Evolutionary conservation across 129 eudicot species (phyloP), one percentile per base, ranked within the genome.

Genomic region (Flaveria sonorensis): DNA sequence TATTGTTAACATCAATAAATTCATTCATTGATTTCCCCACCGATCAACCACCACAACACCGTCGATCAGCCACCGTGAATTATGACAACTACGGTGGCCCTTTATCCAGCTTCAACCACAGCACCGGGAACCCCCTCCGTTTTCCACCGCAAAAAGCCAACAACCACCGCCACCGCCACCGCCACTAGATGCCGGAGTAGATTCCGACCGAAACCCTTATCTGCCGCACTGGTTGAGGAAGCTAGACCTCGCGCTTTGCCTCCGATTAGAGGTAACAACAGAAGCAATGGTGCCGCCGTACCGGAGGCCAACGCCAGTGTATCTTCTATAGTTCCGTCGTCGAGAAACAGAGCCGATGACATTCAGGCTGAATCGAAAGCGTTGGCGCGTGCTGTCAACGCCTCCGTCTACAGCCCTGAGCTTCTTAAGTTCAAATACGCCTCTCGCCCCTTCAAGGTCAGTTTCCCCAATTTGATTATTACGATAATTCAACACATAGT

Each of bases 311-410:
- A 66, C 67, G 7, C 23, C 57, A 56, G 52, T 5, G 71, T 64
- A 7, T 59, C 85, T 2, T 63, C 78, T 12, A 68, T 84, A 15
- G 20, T 73, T 70, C 57, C 83, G 63, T 32, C 81, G 6, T 15
- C 74, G 32, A 71, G 86, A 78, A 83, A 84, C 77, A 89, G 96
- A 65, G 83, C 93, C 0, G 96, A 87, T 40, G 99, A 94, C 70
- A 91, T 91, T 85, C 97, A 94, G 81, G 93, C 99, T 1, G 99
- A 94, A 76, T 88, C 90, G 12, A 88, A 46, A 30, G 99, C 97
- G 16, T 86, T 91, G 92, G 88, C 90, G 24, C 92, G 99, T 19
- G 93, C 99, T 3, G 81, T 81, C 15, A 75, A 83, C 83, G 93
- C 96, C 32, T 76, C 99, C 19, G 88, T 89, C 1, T 94, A 94